phyloP scores from a whole-genome alignment of 2,329 filamentous ascomycete species.

The Fusarium oxysporum region DNA sequence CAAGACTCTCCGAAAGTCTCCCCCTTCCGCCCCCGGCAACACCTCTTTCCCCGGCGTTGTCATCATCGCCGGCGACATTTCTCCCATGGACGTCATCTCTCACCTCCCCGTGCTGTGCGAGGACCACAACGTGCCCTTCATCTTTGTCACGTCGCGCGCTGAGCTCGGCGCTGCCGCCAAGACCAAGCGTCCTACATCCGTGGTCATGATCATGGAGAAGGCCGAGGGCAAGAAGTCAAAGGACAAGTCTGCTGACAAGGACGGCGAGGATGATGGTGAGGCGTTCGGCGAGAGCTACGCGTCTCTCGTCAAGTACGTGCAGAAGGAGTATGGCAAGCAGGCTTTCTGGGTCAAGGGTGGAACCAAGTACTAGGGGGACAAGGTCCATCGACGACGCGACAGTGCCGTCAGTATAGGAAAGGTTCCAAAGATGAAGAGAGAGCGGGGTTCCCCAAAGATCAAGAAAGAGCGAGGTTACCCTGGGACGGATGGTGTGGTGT shows the following conservation, averaged over 20 bases:
- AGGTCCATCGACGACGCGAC: neutral
- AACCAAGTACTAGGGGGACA: conserved; percentile 37
- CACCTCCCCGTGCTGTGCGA: conserved; percentile 98
- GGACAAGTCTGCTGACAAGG: conserved; percentile 58
- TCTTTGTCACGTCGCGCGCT: conserved; percentile 92
- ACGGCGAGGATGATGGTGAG: conserved; percentile 64
- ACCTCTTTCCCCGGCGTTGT: conserved; percentile 78
- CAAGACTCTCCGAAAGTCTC: conserved; percentile 95
- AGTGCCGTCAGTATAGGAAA: neutral
- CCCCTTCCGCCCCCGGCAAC: conserved; percentile 73
- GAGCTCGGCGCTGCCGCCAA: conserved; percentile 93
- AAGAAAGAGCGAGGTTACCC: conserved; percentile 8
- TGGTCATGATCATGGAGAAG: conserved; percentile 86
- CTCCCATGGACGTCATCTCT: conserved; percentile 97
- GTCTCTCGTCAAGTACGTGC: conserved; percentile 72
- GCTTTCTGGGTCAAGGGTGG: conserved; percentile 60
- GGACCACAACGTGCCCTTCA: conserved; percentile 96
- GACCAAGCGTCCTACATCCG: conserved; percentile 96
- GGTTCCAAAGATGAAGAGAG: neutral
- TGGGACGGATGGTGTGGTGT: conserved; percentile 14
- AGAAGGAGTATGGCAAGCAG: conserved; percentile 73
- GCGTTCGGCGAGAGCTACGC: conserved; percentile 73
- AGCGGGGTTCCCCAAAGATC: conserved; percentile 1
- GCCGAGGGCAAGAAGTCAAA: conserved; percentile 58
- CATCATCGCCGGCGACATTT: conserved; percentile 96